Percentiles rank a stretch among this genome's conserved stretches.
These are phyloP conservation scores for sunflower (Helianthus annuus) DNA, from an alignment of 129 eudicot genomes.

Conservation along the genomic window DNA sequence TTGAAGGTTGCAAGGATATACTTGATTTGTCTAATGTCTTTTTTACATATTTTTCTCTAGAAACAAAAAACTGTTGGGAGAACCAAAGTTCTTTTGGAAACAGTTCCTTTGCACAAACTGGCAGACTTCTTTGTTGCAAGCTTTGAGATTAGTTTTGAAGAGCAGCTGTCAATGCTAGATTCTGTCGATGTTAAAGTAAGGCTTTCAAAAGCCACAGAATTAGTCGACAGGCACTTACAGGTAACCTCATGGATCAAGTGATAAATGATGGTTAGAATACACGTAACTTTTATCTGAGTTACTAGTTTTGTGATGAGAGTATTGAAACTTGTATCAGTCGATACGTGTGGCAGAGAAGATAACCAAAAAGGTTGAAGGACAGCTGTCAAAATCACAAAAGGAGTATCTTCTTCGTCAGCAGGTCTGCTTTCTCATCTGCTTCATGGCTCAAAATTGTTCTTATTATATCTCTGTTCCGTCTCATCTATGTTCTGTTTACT, in stretches of 20 bases:
- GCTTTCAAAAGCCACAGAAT: slow-evolving; percentile 90
- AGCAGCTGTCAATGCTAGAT: slow-evolving; percentile 92
- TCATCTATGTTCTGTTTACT: neutral
- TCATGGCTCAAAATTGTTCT: neutral
- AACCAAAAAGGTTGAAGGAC: slow-evolving; percentile 99
- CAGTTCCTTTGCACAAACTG: slow-evolving; percentile 90
- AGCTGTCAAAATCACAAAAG: slow-evolving; percentile 93
- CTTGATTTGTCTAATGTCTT: slow-evolving; percentile 8
- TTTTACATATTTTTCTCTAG: slow-evolving; percentile 35
- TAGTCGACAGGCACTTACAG: slow-evolving; percentile 97
- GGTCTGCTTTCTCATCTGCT: slow-evolving; percentile 41
- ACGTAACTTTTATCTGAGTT: slow-evolving; percentile 3
- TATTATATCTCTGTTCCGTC: slow-evolving; percentile 12
- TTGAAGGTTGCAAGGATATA: slow-evolving; percentile 6
- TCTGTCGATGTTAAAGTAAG: slow-evolving; percentile 91
- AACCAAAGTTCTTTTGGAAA: slow-evolving; percentile 91
- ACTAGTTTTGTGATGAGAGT: slow-evolving; percentile 19
- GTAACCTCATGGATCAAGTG: slow-evolving; percentile 40
- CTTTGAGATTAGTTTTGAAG: slow-evolving; percentile 98
- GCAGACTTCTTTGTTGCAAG: slow-evolving; percentile 99
- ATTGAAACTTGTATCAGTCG: slow-evolving; percentile 55
- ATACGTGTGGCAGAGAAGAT: slow-evolving; percentile 99
- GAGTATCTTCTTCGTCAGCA: slow-evolving; percentile 98
- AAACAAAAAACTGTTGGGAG: slow-evolving; percentile 97
- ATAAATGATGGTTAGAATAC: neutral